phyloP scores from a whole-genome alignment of 495 filamentous ascomycete genomes.

The Tuber brumale region DNA sequence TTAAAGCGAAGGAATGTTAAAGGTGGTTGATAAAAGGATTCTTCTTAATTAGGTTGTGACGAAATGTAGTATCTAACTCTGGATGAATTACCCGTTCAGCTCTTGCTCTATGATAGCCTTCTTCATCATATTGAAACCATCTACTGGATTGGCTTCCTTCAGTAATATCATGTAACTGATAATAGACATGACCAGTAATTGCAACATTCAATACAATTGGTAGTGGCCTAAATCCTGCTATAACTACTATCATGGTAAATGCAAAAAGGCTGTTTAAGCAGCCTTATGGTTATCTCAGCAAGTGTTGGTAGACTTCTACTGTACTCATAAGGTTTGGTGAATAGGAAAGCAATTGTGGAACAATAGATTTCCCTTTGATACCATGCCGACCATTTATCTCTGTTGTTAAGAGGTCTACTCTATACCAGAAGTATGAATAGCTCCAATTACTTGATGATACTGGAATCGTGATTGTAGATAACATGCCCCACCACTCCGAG shows the following conservation, averaged over 20 bases:
- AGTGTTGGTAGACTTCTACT: neutral
- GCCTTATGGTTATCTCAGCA: neutral
- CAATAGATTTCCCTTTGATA: slow-evolving; percentile 12
- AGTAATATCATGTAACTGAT: slow-evolving; percentile 10
- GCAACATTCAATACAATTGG: slow-evolving; percentile 10
- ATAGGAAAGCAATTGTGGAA: neutral
- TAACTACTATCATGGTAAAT: slow-evolving; percentile 11
- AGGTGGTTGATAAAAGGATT: slow-evolving; percentile 16
- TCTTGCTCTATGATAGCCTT: neutral
- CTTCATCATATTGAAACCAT: slow-evolving; percentile 19
- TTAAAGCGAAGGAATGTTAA: neutral
- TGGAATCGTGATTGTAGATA: too few relatives aligned
- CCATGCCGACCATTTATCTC: slow-evolving; percentile 10
- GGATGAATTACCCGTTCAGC: neutral
- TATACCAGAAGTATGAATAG: too few relatives aligned
- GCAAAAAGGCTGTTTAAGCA: slow-evolving; percentile 18
- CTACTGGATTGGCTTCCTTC: slow-evolving; percentile 12
- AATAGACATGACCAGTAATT: slow-evolving; percentile 8
- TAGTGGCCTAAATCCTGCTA: slow-evolving; percentile 12
- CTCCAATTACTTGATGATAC: too few relatives aligned
- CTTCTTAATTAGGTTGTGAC: neutral
- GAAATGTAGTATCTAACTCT: neutral
- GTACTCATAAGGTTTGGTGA: neutral
- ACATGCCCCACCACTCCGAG: too few relatives aligned
- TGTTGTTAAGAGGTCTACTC: too few relatives aligned